These are phyloP conservation scores for Phytophthora parvispora DNA, from an alignment of 352 stramenopile genomes.

Conservation along the genomic window DNA sequence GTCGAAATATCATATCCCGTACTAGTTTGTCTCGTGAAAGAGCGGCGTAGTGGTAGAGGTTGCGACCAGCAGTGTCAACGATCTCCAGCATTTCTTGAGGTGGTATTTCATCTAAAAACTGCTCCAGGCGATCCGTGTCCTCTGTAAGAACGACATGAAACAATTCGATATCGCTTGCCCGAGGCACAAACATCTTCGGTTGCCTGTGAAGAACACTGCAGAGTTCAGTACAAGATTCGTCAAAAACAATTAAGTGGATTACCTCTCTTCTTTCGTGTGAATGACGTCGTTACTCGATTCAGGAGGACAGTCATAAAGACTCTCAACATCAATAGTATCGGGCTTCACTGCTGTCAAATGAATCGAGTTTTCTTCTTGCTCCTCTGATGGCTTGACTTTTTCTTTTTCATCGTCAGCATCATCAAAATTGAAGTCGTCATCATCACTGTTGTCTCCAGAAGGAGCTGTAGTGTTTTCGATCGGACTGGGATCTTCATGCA, in stretches of 20 bases:
- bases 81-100: constrained; percentile 44
- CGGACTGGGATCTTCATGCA: not conserved
- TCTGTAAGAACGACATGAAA: constrained; percentile 47
- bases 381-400: not conserved
- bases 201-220: constrained; percentile 2
- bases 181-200: constrained; percentile 49
- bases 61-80: constrained; percentile 36
- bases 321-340: constrained; percentile 15
- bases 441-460: constrained; percentile 17
- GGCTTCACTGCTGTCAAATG: not conserved
- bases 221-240: not conserved
- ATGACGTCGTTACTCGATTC: not conserved
- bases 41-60: constrained; percentile 63
- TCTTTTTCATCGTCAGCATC: constrained; percentile 20
- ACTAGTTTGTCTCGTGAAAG: constrained; percentile 29
- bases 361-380: not conserved
- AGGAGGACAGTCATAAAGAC: constrained; percentile 32
- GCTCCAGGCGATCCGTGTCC: constrained; percentile 32
- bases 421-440: constrained; percentile 35
- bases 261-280: constrained; percentile 11
- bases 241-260: not conserved
- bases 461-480: not conserved
- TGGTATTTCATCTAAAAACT: constrained; percentile 26
- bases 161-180: constrained; percentile 45
- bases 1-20: constrained; percentile 39